Percentiles rank a stretch among this genome's conserved stretches.
These are phyloP conservation scores for Trichosporon sp. DNA, from an alignment of 1,284 basidiomycete genomes.

Conservation along the genomic window DNA sequence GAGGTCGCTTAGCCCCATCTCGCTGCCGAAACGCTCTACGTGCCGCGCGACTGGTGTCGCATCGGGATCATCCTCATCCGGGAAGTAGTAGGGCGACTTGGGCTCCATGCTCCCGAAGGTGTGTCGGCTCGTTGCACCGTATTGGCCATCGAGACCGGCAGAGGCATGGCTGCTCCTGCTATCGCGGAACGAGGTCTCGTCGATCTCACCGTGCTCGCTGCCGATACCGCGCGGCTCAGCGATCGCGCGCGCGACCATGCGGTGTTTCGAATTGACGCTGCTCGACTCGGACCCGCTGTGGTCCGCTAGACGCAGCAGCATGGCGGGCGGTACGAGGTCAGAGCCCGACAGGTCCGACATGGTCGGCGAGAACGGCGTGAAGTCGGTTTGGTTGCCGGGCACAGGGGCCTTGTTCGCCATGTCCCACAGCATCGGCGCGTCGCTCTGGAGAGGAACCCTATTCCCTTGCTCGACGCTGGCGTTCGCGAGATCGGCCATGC, in stretches of 20 bases:
- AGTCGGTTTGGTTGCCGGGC: background rate
- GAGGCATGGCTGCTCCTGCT: conserved; percentile 8
- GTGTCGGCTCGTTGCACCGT: background rate
- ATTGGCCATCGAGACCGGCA: background rate
- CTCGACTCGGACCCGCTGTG: conserved; percentile 1
- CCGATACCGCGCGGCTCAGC: conserved; percentile 17
- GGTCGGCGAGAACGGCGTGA: background rate
- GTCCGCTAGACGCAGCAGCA: background rate
- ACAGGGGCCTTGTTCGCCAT: conserved; percentile 12
- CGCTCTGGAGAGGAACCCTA: conserved; percentile 7
- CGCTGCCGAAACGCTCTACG: background rate
- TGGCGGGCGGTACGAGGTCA: conserved; percentile 3
- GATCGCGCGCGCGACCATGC: conserved; percentile 3
- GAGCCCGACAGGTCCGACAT: conserved; percentile 1
- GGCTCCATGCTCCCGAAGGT: conserved; percentile 10
- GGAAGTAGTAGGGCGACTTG: conserved; percentile 10
- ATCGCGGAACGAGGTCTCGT: conserved; percentile 15
- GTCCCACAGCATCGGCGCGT: conserved; percentile 12
- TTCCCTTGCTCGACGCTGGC: conserved; percentile 14
- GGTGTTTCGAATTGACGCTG: conserved; percentile 14
- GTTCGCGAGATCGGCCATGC: conserved; percentile 17
- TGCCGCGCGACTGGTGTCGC: background rate
- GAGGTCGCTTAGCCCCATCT: background rate
- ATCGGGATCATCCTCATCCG: background rate
- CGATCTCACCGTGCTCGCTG: conserved; percentile 12